Evolutionary conservation across 129 eudicot species (phyloP), one percentile per base, ranked within the genome.

Genomic region (Heracleum sosnowskyi): DNA sequence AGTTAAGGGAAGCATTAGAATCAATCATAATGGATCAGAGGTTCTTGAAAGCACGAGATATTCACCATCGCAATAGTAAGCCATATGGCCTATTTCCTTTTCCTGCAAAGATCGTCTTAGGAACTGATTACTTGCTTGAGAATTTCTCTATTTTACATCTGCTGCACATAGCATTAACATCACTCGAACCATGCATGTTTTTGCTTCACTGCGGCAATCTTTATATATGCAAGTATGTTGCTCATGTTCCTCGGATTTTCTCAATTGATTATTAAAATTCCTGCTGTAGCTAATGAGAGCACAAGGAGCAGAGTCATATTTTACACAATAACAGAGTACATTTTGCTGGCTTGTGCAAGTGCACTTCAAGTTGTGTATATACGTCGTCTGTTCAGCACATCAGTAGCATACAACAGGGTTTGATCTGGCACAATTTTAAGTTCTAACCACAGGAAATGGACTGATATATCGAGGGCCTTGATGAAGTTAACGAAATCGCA

Each of bases 1-100:
- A 95, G 85, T 83, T 95, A 76, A 90, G 96, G 84, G 99, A 95
- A 88, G 92, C 97, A 73, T 81, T 95, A 83, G 97, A 95, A 81
- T 88, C 96, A 72, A 95, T 95, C 72, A 92, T 97, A 41, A 89
- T 90, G 26, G 99, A 95, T 84, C 99, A 95, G 85, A 92, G 86
- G 85, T 95, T 84, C 85, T 90, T 95, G 88, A 95, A 85, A 86
- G 95, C 99, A 29, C 95, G 99, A 77, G 99, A 92, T 86, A 34
- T 88, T 80, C 96, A 97, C 28, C 97, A 95, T 81, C 99, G 99
- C 74, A 97, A 85, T 75, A 95, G 99, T 95, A 90, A 92, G 96
- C 60, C 45, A 11, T 60, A 10, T 60, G 28, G 31, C 64, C 64
- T 57, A 57, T 33, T 18, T 41, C 74, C 46, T 44, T 82, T 66